Conservation (phyloP, 768 basidiomycete genomes). For the Suillus hirtellus region DNA sequence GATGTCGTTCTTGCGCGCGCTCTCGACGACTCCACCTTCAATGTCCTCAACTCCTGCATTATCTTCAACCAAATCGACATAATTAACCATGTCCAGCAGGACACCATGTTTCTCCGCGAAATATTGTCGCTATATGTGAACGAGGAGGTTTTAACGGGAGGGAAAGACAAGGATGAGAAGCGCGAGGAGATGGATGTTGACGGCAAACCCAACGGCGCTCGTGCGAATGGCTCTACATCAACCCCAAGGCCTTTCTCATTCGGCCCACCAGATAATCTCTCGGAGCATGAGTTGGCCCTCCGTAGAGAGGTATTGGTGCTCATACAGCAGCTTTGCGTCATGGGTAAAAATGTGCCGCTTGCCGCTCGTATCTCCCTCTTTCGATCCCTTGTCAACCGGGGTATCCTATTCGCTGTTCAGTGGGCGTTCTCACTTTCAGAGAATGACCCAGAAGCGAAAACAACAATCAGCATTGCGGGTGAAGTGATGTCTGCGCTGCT, state of each 20-base stretch:
- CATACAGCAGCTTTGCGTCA: conserved; percentile 87
- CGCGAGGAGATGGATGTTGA: conserved; percentile 34
- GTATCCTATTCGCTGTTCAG: conserved; percentile 87
- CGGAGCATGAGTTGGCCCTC: conserved; percentile 53
- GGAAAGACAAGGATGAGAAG: conserved; percentile 31
- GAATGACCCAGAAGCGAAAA: conserved; percentile 45
- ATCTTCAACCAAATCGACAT: conserved; percentile 99
- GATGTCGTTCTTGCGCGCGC: conserved; percentile 96
- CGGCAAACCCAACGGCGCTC: conserved; percentile 43
- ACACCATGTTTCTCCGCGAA: conserved; percentile 72
- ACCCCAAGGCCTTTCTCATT: conserved; percentile 45
- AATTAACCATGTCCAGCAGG: conserved; percentile 83
- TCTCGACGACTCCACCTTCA: conserved; percentile 95
- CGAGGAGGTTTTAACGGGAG: conserved; percentile 58
- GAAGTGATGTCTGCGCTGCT: conserved; percentile 83
- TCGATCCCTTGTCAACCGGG: conserved; percentile 83
- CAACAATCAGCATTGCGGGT: conserved; percentile 79
- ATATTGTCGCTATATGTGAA: conserved; percentile 77
- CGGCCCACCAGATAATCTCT: conserved; percentile 54
- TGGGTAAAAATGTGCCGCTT: conserved; percentile 97
- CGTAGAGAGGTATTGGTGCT: conserved; percentile 82
- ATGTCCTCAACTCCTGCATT: conserved; percentile 94
- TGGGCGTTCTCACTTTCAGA: conserved; percentile 83
- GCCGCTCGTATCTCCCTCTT: conserved; percentile 84
- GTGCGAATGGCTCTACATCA: conserved; percentile 30